A percentile compares a stretch with the other conserved stretches of the same genome.
Conservation (phyloP, 1,139 yeast genomes). For the Scheffersomyces quercinus region DNA sequence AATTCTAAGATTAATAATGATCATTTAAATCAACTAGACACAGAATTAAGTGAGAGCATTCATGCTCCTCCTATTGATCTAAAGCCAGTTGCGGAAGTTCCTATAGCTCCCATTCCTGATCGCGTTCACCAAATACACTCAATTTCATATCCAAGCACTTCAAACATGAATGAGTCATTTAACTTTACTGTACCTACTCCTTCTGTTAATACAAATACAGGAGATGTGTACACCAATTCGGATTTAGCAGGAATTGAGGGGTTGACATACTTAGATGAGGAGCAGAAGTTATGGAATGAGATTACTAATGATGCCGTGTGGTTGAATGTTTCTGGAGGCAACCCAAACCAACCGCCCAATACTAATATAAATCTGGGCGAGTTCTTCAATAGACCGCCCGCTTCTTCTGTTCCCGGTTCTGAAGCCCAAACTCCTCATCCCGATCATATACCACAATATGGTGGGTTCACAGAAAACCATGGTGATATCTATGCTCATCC, state of each 20-base stretch:
- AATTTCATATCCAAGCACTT: background rate
- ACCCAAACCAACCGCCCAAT: conserved; percentile 19
- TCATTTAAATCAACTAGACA: conserved; percentile 10
- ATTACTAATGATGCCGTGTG: conserved; percentile 75
- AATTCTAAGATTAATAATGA: conserved; percentile 8
- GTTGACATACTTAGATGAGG: conserved; percentile 46
- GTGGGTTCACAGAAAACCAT: background rate
- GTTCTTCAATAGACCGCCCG: conserved; percentile 6
- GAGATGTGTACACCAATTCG: conserved; percentile 34
- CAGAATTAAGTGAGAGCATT: conserved; percentile 4
- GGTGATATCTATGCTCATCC: conserved; percentile 4
- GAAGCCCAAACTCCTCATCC: background rate
- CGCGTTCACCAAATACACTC: conserved; percentile 4
- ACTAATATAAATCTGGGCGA: conserved; percentile 5
- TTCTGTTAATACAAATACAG: conserved; percentile 1
- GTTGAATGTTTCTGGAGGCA: conserved; percentile 40
- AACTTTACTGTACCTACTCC: background rate
- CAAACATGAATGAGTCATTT: conserved; percentile 11
- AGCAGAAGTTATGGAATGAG: conserved; percentile 72
- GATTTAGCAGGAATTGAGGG: conserved; percentile 48
- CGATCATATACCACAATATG: background rate
- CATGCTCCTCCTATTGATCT: background rate
- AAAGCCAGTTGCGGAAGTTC: background rate
- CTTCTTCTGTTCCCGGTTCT: background rate
- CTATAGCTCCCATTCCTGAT: background rate